Evolutionary conservation across 768 basidiomycete genomes (phyloP), one percentile per base, ranked within the genome.

Genomic region (Pleurotus sapidus): DNA sequence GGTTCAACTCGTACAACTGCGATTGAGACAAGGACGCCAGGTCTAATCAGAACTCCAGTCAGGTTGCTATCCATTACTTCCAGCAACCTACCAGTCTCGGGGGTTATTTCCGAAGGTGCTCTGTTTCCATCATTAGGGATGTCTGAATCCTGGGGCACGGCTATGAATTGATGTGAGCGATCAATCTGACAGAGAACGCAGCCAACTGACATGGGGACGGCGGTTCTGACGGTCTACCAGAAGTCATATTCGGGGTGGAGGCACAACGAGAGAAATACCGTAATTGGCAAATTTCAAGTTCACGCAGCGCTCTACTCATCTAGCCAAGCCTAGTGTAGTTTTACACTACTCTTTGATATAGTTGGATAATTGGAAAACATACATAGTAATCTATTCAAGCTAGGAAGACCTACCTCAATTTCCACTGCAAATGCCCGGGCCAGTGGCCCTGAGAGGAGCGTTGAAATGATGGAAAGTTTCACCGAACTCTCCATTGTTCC

Each of bases 1-100:
- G 51, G 39, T 54, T 54, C 17, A 54, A n/a, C 15, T 54, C 51
- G 24, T 54, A 54, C 12, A 54, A n/a, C 18, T 54, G 51, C 12
- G 51, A 37, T 42, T 54, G 51, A 2, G 51, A 54, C 9, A 54
- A 23, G 3, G 51, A 27, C 8, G 51, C 23, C 11, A 54, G n/a
- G 18, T 54, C 51, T 54, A 12, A 3, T 3, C 20, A 42, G 15
- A 20, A 3, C 46, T 14, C 3, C 3, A 38, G n/a, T 50, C 11
- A 34, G 3, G 30, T 2, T 37, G 34, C n/a, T 9, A 0, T 7
- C 2, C 2, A 5, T 12, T 34, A 4, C 30, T 14, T 17, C 15
- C 14, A 18, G n/a, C 25, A 34, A 15, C 39, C 20, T 2, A 54
- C 51, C 51, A 14, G 51, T 54, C 11, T 54, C 51, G 9, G 51